phyloP scores from a whole-genome alignment of 495 filamentous ascomycete species.

The Clavariopsis aquatica region DNA sequence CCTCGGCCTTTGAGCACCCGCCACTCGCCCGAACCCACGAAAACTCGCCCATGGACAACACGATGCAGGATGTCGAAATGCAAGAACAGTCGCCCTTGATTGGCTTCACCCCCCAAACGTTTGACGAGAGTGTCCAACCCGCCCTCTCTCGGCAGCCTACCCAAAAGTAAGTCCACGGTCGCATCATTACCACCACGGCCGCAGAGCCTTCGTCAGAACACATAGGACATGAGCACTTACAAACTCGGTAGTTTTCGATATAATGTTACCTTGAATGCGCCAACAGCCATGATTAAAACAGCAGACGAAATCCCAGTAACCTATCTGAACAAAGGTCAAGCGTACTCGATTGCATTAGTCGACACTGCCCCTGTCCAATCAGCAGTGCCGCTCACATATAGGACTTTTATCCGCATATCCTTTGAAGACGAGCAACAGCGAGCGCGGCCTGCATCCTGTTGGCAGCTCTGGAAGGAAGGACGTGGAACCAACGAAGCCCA shows the following conservation, averaged over 20 bases:
- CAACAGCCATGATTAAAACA: slow-evolving; percentile 93
- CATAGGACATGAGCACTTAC: neutral
- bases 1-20: slow-evolving; percentile 65
- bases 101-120: slow-evolving; percentile 41
- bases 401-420: slow-evolving; percentile 85
- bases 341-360: slow-evolving; percentile 76
- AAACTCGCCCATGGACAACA: slow-evolving; percentile 61
- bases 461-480: slow-evolving; percentile 96
- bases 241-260: slow-evolving; percentile 77
- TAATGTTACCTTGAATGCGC: slow-evolving; percentile 84
- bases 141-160: slow-evolving; percentile 36
- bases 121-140: slow-evolving; percentile 36
- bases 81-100: slow-evolving; percentile 45
- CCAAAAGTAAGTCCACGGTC: slow-evolving; percentile 44
- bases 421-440: slow-evolving; percentile 94
- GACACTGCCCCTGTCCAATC: slow-evolving; percentile 63
- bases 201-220: too few species aligned
- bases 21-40: slow-evolving; percentile 67
- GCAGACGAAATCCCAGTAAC: slow-evolving; percentile 87
- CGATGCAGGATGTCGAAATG: slow-evolving; percentile 48
- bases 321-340: slow-evolving; percentile 96
- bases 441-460: slow-evolving; percentile 76
- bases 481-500: slow-evolving; percentile 86
- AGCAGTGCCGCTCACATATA: slow-evolving; percentile 59
- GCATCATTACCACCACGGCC: too few species aligned